phyloP scores from a whole-genome alignment of 1,284 basidiomycete species.

The Ganoderma resinaceum region DNA sequence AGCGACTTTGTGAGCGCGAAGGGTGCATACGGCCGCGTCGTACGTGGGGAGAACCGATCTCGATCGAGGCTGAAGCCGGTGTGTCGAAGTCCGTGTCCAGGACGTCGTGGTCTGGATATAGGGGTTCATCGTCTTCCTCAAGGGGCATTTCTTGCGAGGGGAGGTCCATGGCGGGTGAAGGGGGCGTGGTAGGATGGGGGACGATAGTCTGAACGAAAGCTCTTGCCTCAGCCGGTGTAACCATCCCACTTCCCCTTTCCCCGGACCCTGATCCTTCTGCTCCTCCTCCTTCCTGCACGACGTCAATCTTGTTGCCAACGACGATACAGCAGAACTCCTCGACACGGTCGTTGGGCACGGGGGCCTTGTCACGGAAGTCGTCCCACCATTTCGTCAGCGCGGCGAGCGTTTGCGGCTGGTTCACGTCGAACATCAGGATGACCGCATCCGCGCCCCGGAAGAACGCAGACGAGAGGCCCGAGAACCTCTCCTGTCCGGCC shows the following conservation, averaged over 20 bases:
- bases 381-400: slow-evolving; percentile 78
- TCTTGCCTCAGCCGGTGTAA: slow-evolving; percentile 46
- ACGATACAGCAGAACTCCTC: slow-evolving; percentile 75
- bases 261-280: background rate
- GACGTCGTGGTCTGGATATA: slow-evolving; percentile 22
- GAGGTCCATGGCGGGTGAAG: slow-evolving; percentile 35
- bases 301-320: slow-evolving; percentile 83
- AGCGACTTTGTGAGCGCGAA: slow-evolving; percentile 50
- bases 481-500: slow-evolving; percentile 86
- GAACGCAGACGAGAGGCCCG: slow-evolving; percentile 79
- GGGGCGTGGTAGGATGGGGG: slow-evolving; percentile 46
- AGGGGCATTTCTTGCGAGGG: slow-evolving; percentile 18
- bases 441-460: slow-evolving; percentile 85
- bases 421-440: slow-evolving; percentile 83
- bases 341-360: slow-evolving; percentile 66
- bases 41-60: slow-evolving; percentile 33
- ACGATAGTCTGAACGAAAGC: slow-evolving; percentile 65
- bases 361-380: slow-evolving; percentile 72
- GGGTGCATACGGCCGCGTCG: slow-evolving; percentile 40
- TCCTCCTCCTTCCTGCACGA: slow-evolving; percentile 39
- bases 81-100: slow-evolving; percentile 30
- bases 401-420: slow-evolving; percentile 62
- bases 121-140: slow-evolving; percentile 14
- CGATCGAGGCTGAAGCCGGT: slow-evolving; percentile 40
- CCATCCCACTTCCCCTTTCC: slow-evolving; percentile 17